These are phyloP conservation scores for Leucoagaricus sp. DNA, from an alignment of 1,284 basidiomycete genomes.

Conservation along the genomic window DNA sequence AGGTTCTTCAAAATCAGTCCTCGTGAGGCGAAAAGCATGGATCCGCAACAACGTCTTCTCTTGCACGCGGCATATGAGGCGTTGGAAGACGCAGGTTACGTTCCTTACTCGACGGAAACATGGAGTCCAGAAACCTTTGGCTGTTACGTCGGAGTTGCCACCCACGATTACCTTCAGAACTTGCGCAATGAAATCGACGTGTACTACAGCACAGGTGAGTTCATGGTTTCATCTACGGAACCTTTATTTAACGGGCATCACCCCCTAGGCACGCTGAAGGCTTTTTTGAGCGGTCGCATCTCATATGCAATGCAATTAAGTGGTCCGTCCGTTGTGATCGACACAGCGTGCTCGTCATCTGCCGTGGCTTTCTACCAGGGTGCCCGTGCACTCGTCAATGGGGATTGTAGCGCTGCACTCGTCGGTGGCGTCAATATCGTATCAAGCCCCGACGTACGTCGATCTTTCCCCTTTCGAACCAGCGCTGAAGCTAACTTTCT, in stretches of 20 bases:
- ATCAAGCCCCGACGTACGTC: constrained; percentile 69
- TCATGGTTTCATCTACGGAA: neutral
- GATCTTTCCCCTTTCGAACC: constrained; percentile 8
- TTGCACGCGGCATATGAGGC: constrained; percentile 68
- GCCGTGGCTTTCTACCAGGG: constrained; percentile 68
- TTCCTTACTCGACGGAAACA: constrained; percentile 53
- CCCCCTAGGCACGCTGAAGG: constrained; percentile 67
- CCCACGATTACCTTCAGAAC: constrained; percentile 70
- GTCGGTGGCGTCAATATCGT: constrained; percentile 79
- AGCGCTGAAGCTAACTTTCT: constrained; percentile 8
- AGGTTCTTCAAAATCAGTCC: constrained; percentile 72
- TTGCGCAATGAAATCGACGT: constrained; percentile 62
- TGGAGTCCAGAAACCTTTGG: constrained; percentile 58
- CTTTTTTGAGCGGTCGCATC: constrained; percentile 71
- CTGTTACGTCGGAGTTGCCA: constrained; percentile 68
- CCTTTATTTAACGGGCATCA: constrained; percentile 25
- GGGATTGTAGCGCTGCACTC: constrained; percentile 69
- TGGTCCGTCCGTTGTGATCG: constrained; percentile 69
- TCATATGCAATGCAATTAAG: constrained; percentile 67
- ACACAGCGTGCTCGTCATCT: constrained; percentile 76
- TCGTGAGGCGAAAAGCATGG: constrained; percentile 71
- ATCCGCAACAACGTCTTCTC: constrained; percentile 71
- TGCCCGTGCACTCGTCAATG: constrained; percentile 58
- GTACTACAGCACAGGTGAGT: constrained; percentile 69
- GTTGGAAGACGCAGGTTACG: constrained; percentile 69